Evolutionary conservation across 139 green algal species (phyloP), one percentile per base, ranked within the genome.

Genomic region (Micromonas commoda): DNA sequence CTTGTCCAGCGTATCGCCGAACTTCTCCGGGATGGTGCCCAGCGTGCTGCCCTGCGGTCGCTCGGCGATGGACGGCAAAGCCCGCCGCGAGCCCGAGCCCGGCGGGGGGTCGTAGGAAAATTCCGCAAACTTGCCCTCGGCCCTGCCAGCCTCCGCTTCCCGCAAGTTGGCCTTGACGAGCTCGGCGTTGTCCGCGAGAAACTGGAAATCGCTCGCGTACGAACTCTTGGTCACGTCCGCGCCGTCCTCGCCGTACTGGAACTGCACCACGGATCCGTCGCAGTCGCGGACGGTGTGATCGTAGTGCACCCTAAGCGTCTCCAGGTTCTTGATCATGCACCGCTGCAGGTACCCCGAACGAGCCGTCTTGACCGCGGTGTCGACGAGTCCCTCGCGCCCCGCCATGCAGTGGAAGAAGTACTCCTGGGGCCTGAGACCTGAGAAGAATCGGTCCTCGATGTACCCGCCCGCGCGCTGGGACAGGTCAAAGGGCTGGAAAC

Each of bases 341-440:
- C 91, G 85, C 85, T 96, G 91, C 76, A 95, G 82, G 77, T 95
- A 95, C n/a, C 94, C 94, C 0, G 87, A 95, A 67, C 94, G 90
- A 0, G 87, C 90, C 2, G 95, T 99, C 86, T 99, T 98, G 52
- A 83, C 78, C 19, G 78, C 77, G 26, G 78, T 83, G 38, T 83
- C 78, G 28, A 83, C 78, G 19, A 84, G 53, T 0, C 95, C 95
- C 80, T 99, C 95, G 1, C 95, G 85, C 4, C 95, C 95, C 0
- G 95, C 95, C 95, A 99, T 99, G 87, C 95, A 98, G 82, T 99
- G 95, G 82, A 99, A 99, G 85, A 97, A 98, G 80, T 97, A 99
- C 83, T 99, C 95, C 84, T 97, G 92, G 4, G 88, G 89, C 1
- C 73, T 34, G n/a, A 91, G 69, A 28, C 87, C 91, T 5, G 88